Evolutionary conservation across 1,139 yeast species (phyloP).

Genomic region (Sugiyamaella sp.): DNA sequence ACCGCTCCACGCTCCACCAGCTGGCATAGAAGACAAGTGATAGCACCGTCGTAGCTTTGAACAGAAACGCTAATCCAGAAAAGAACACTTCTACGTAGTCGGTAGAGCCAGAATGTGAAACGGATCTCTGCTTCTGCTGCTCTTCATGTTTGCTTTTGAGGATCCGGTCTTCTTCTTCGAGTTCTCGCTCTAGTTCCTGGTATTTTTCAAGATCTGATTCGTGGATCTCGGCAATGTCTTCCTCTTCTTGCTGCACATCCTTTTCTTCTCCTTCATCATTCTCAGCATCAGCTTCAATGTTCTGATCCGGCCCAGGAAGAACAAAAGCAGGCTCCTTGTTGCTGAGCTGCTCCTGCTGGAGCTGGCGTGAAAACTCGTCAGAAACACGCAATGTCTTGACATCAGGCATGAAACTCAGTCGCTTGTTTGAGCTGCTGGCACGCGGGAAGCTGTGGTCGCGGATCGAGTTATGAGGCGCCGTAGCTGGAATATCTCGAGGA

Average conservation of each 20-base stretch:
- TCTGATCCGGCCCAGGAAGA: neutral
- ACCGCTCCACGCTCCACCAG: slow-evolving; percentile 41
- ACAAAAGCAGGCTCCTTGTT: neutral
- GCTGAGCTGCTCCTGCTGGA: slow-evolving; percentile 9
- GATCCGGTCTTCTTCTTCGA: slow-evolving; percentile 18
- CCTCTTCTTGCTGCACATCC: slow-evolving; percentile 12
- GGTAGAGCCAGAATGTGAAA: neutral
- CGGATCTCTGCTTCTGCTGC: slow-evolving; percentile 12
- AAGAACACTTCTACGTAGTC: neutral
- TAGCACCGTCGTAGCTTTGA: slow-evolving; percentile 20
- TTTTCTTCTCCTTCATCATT: slow-evolving; percentile 11
- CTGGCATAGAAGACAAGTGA: slow-evolving; percentile 27
- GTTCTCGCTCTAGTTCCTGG: slow-evolving; percentile 16
- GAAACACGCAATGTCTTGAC: slow-evolving; percentile 33
- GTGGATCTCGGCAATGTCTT: slow-evolving; percentile 4
- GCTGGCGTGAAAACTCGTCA: slow-evolving; percentile 29
- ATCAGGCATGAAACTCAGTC: slow-evolving; percentile 37
- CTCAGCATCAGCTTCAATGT: slow-evolving; percentile 5
- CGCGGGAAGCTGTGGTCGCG: slow-evolving; percentile 24
- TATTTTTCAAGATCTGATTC: slow-evolving; percentile 15
- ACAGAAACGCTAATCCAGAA: neutral
- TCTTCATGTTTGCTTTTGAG: slow-evolving; percentile 20
- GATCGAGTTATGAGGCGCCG: slow-evolving; percentile 15
- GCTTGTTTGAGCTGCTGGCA: slow-evolving; percentile 23
- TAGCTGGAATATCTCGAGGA: slow-evolving; percentile 7